phyloP scores from a whole-genome alignment of 352 stramenopile genomes.

The Globisporangium middletonii region DNA sequence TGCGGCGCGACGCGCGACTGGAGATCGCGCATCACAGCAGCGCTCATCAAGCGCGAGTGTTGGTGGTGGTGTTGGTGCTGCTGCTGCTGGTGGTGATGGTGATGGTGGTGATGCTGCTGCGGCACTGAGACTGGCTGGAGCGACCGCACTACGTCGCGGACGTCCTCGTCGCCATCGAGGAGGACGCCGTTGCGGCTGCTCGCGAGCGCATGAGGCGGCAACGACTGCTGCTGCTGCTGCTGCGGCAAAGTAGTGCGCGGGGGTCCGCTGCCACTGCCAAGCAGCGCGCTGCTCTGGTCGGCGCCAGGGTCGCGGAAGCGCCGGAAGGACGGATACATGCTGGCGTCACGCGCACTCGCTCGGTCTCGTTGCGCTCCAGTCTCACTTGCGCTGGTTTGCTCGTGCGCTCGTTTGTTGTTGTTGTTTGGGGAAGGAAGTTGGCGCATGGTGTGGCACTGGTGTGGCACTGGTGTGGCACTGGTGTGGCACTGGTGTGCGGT shows the following conservation, averaged over 20 bases:
- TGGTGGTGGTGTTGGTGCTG: too few relatives aligned
- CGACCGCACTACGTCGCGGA: conserved; percentile 10
- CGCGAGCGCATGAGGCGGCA: not conserved
- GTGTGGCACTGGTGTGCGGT: too few relatives aligned
- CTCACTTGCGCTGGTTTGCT: too few relatives aligned
- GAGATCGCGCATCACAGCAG: conserved; percentile 5
- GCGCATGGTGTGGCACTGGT: too few relatives aligned
- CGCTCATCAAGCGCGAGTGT: conserved; percentile 1
- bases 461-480: too few relatives aligned
- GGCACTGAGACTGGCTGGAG: conserved; percentile 7
- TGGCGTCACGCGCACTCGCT: not conserved
- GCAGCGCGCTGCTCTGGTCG: not conserved
- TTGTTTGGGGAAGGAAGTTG: too few relatives aligned
- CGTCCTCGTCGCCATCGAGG: conserved; percentile 4
- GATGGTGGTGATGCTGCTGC: not conserved
- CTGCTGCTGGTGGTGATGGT: not conserved
- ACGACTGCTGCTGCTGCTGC: conserved; percentile 1
- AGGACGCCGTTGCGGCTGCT: not conserved
- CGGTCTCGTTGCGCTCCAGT: not conserved
- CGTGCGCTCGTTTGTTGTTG: too few relatives aligned
- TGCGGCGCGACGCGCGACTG: conserved; percentile 9
- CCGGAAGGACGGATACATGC: conserved; percentile 11
- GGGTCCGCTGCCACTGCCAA: not conserved
- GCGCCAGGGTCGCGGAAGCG: conserved; percentile 8
- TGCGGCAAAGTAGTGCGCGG: not conserved